These are phyloP conservation scores for Penicillium frequentans DNA, from an alignment of 2,329 filamentous ascomycete genomes.

Conservation along the genomic window DNA sequence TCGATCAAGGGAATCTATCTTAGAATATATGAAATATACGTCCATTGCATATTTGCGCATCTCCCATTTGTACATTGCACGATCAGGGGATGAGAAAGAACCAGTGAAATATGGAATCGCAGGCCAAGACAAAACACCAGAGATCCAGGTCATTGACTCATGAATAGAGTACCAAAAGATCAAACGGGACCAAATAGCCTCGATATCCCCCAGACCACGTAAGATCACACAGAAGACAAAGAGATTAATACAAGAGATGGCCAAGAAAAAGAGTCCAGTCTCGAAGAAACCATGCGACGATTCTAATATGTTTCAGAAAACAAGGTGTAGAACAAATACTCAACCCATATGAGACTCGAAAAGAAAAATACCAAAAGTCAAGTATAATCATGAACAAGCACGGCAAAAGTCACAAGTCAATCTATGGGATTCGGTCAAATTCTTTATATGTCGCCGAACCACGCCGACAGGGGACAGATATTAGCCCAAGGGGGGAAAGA, in stretches of 20 bases:
- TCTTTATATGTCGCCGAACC: background rate
- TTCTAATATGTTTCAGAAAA: constrained; percentile 18
- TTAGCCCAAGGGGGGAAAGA: background rate
- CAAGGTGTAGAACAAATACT: constrained; percentile 7
- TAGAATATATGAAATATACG: background rate
- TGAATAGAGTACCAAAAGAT: constrained; percentile 5
- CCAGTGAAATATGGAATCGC: background rate
- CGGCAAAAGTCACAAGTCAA: constrained; percentile 4
- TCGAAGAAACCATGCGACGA: constrained; percentile 10
- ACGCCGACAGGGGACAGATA: background rate
- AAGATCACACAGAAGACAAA: constrained; percentile 14
- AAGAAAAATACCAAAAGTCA: background rate
- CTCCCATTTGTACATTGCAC: constrained; percentile 20
- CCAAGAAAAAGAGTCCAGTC: constrained; percentile 3
- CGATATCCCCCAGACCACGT: background rate
- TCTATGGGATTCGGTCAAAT: constrained; percentile 15
- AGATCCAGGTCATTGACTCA: constrained; percentile 16
- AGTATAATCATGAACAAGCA: background rate
- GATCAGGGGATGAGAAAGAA: constrained; percentile 4
- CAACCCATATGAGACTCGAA: background rate
- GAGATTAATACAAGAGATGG: constrained; percentile 23
- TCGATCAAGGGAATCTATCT: background rate
- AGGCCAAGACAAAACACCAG: constrained; percentile 11
- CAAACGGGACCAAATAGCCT: constrained; percentile 1
- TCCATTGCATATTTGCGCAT: constrained; percentile 17